Conservation (phyloP, 352 stramenopile genomes). For the Elongisporangium anandrum region DNA sequence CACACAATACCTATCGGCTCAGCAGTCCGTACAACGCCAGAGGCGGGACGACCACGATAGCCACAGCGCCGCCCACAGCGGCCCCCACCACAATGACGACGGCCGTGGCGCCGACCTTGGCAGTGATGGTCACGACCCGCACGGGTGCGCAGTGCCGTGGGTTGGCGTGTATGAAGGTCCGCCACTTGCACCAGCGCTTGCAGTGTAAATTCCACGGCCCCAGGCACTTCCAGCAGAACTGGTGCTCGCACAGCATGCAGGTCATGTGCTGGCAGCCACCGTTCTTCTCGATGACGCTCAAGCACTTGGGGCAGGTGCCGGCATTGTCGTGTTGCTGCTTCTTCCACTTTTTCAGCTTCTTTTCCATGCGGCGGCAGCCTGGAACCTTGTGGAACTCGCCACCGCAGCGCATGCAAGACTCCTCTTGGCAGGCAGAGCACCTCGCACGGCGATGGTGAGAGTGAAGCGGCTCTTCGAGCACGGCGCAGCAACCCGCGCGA, state of each 20-base stretch:
- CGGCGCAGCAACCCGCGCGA: conserved; percentile 20
- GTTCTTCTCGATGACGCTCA: conserved; percentile 8
- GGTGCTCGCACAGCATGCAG: conserved; percentile 9
- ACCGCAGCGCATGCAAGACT: conserved; percentile 34
- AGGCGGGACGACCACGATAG: too few species aligned
- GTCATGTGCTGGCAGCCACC: conserved; percentile 17
- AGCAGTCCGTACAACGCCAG: too few species aligned
- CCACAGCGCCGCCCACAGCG: conserved; percentile 28
- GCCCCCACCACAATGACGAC: conserved; percentile 24
- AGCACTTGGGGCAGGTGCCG: conserved; percentile 19
- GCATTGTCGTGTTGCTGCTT: conserved; percentile 31
- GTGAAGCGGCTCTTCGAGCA: conserved; percentile 22
- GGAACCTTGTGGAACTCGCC: conserved; percentile 21
- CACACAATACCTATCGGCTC: too few species aligned
- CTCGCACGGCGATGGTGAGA: conserved; percentile 13
- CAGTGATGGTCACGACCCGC: conserved; percentile 34
- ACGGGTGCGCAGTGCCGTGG: conserved; percentile 24
- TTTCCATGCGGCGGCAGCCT: conserved; percentile 27
- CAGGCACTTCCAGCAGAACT: conserved; percentile 14
- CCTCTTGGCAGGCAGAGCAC: conserved; percentile 16
- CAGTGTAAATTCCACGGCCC: conserved; percentile 32
- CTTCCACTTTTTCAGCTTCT: conserved; percentile 34
- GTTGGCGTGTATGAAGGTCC: conserved; percentile 36
- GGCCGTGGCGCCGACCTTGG: conserved; percentile 19
- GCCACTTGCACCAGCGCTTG: conserved; percentile 34